These are phyloP conservation scores for Pseudocercospora vitis DNA, from an alignment of 2,329 filamentous ascomycete genomes.

Conservation along the genomic window DNA sequence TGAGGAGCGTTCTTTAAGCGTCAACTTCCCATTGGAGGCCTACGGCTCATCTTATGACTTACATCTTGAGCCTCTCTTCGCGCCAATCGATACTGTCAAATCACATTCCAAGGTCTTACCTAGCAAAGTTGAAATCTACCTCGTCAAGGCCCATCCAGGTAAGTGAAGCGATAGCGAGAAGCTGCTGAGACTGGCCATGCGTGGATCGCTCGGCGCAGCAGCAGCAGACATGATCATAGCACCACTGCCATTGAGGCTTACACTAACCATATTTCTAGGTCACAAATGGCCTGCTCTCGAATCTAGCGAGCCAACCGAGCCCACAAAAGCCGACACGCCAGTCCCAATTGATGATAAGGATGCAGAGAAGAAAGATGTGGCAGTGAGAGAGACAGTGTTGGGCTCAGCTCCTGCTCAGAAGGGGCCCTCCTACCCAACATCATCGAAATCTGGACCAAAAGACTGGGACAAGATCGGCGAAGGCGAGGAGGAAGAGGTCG, in stretches of 20 bases:
- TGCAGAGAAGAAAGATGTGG: not conserved
- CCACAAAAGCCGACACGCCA: conserved; percentile 16
- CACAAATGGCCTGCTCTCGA: conserved; percentile 68
- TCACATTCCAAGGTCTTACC: conserved; percentile 67
- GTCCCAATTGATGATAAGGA: not conserved
- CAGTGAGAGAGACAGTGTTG: conserved; percentile 23
- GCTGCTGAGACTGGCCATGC: no score
- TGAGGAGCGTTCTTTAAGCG: conserved; percentile 48
- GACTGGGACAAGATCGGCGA: conserved; percentile 81
- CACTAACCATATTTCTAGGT: no score
- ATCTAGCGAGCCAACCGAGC: conserved; percentile 38
- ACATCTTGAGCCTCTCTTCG: conserved; percentile 66
- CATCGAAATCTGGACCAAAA: conserved; percentile 77
- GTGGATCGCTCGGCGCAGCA: no score
- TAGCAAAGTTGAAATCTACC: conserved; percentile 75
- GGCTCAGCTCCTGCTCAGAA: conserved; percentile 20
- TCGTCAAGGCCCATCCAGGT: conserved; percentile 66
- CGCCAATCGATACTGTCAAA: conserved; percentile 59
- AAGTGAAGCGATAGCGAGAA: no score
- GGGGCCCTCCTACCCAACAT: conserved; percentile 75
- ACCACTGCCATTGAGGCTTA: no score
- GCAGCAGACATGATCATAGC: no score
- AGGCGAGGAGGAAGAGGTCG: conserved; percentile 54
- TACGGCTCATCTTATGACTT: conserved; percentile 59
- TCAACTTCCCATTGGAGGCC: conserved; percentile 57